A percentile compares a stretch with the other conserved stretches of the same genome.
Conservation (phyloP, 371 early-diverging fungal species). For the Apophysomyces elegans region DNA sequence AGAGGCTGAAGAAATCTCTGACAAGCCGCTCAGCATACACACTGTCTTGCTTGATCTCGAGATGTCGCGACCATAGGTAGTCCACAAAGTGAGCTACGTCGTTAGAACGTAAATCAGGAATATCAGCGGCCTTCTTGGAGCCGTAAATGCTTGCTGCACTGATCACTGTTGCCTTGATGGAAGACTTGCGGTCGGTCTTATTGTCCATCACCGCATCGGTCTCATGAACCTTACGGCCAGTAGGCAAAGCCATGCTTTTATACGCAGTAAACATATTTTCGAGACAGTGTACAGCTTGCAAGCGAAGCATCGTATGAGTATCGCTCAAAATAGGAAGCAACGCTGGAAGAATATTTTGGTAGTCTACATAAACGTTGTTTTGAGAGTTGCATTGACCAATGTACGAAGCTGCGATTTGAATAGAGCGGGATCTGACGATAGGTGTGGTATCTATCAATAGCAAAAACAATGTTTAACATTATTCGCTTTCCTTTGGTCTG, state of each 20-base stretch:
- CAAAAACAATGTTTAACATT: not conserved
- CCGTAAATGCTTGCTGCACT: constrained; percentile 55
- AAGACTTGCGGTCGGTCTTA: constrained; percentile 50
- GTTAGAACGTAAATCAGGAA: constrained; percentile 59
- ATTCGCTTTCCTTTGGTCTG: not conserved
- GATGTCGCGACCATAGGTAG: constrained; percentile 42
- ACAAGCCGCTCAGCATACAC: constrained; percentile 30
- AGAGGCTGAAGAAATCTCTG: constrained; percentile 32
- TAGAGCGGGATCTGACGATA: constrained; percentile 58
- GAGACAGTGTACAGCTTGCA: constrained; percentile 60
- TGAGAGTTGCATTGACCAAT: constrained; percentile 50
- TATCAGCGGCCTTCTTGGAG: constrained; percentile 23
- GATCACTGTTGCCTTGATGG: constrained; percentile 44
- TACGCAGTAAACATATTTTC: constrained; percentile 53
- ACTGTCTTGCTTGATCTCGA: constrained; percentile 43
- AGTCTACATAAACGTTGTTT: constrained; percentile 55
- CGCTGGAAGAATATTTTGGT: constrained; percentile 81
- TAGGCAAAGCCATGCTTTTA: constrained; percentile 27
- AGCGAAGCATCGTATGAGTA: constrained; percentile 56
- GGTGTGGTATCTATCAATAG: constrained; percentile 21
- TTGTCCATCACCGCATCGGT: constrained; percentile 23
- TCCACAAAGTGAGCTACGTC: constrained; percentile 58
- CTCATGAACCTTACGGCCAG: constrained; percentile 47
- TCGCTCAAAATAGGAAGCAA: constrained; percentile 71
- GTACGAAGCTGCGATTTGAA: constrained; percentile 68